Conservation (phyloP, 768 basidiomycete species). For the Sarcodon sp. region DNA sequence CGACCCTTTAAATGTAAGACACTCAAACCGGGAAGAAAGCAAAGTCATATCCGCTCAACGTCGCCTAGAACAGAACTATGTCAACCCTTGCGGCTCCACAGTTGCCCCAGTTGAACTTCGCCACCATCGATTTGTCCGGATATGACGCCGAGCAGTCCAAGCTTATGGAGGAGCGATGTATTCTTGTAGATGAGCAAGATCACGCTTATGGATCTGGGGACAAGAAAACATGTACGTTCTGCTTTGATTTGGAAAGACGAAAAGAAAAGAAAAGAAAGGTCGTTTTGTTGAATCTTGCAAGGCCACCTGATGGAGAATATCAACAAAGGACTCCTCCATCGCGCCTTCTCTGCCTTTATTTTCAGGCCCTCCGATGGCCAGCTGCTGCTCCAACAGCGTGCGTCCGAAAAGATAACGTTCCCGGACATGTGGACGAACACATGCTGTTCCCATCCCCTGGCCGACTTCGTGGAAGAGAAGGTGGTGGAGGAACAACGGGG, state of each 20-base stretch:
- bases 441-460: conserved; percentile 93
- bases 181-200: conserved; percentile 84
- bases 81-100: conserved; percentile 34
- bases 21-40: too few species aligned
- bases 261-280: background rate
- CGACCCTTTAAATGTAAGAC: too few species aligned
- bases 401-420: conserved; percentile 98
- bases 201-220: conserved; percentile 74
- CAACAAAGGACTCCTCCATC: conserved; percentile 84
- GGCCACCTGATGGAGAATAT: conserved; percentile 99
- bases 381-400: conserved; percentile 88
- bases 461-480: conserved; percentile 83
- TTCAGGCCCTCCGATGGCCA: conserved; percentile 92
- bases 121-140: conserved; percentile 58
- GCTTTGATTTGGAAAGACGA: too few species aligned
- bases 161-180: conserved; percentile 94
- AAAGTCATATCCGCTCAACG: too few species aligned
- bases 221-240: conserved; percentile 86
- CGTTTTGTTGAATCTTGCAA: conserved; percentile 16
- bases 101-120: conserved; percentile 51
- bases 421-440: conserved; percentile 99
- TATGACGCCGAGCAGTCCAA: conserved; percentile 92
- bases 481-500: conserved; percentile 67
- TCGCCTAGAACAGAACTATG: conserved; percentile 7
- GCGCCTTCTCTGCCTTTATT: conserved; percentile 95